Percentiles rank a stretch among this genome's conserved stretches.
Conservation (phyloP, 805 yeast genomes). For the Sungouiella thailandica region DNA sequence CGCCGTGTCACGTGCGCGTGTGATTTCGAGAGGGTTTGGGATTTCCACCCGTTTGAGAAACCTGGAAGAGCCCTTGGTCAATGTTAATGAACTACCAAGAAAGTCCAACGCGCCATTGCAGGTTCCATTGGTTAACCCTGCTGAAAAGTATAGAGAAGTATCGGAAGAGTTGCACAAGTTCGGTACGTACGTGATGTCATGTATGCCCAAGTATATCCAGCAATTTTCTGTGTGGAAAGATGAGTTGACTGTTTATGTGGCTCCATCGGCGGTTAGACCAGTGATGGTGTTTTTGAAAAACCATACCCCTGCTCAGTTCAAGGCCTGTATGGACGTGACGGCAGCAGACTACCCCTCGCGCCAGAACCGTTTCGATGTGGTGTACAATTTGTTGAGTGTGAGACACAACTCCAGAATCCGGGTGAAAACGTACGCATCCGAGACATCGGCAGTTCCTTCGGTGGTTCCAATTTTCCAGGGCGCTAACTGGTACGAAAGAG, state of each 20-base stretch:
- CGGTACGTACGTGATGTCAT: slow-evolving; percentile 72
- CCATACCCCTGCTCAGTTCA: slow-evolving; percentile 79
- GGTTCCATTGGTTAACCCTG: slow-evolving; percentile 65
- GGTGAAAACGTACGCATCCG: slow-evolving; percentile 84
- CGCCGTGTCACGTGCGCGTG: no score
- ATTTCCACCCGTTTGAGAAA: no score
- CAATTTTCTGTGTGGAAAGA: slow-evolving; percentile 89
- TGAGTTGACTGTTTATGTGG: slow-evolving; percentile 69
- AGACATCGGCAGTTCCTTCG: slow-evolving; percentile 77
- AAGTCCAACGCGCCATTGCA: slow-evolving; percentile 26
- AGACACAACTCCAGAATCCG: slow-evolving; percentile 84
- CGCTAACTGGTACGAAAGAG: slow-evolving; percentile 89
- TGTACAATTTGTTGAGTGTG: slow-evolving; percentile 73
- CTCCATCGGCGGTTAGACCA: slow-evolving; percentile 74
- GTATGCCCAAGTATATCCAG: slow-evolving; percentile 78
- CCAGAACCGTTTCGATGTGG: slow-evolving; percentile 80
- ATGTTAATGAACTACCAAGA: slow-evolving; percentile 36
- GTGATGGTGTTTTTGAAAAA: slow-evolving; percentile 63
- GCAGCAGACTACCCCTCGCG: slow-evolving; percentile 85
- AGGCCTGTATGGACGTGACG: slow-evolving; percentile 73
- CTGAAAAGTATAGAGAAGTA: slow-evolving; percentile 65
- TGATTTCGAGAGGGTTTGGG: no score
- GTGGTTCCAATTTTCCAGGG: slow-evolving; percentile 69
- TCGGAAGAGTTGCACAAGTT: slow-evolving; percentile 72
- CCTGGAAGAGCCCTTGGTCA: slow-evolving; percentile 26